Base-by-base conservation (phyloP, 2,329 filamentous ascomycete genomes). In the Fusarium pilosicola region DNA sequence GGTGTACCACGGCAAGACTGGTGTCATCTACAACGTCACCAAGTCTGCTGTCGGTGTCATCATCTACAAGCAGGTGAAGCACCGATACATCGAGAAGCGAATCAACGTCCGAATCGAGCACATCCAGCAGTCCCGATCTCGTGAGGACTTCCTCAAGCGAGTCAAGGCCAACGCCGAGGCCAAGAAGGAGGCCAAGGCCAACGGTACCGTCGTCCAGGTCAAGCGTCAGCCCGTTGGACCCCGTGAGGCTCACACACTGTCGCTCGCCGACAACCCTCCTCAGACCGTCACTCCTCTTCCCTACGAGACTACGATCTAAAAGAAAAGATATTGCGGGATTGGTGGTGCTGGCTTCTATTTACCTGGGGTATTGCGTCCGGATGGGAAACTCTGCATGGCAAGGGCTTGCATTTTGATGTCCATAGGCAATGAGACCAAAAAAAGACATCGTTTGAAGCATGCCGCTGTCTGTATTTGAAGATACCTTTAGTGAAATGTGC, bases 81-180 rank as follows among this genome's bases (percentile, higher is more conserved):
- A 98, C 93, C 94, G 96, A 84, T 99, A 98, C 92, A 90, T 99
- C 86, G 96, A 99, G 94, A 99, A 99, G 95, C 96, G 96, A 86
- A 92, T 99, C 90, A 98, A 97, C 92, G 90, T 99, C 88, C 94
- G 96, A 85, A 88, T 98, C 87, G 96, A 99, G 93, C 96, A 99
- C 92, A 91, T 99, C 87, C 88, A 88, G 83, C 93, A 94, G 84
- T 98, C 96, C 80, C 93, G 96, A 85, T 98, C 96, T 83, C 92
- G 96, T 84, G 96, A 98, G 83, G 96, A 96, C 86, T 98, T 99
- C 91, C 87, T 98, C 83, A 92, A 90, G 88, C 93, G 96, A 83
- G 96, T 99, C 86, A 98, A 98, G 94, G 88, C 91, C 84, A 98
- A 98, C 89, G 95, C 95, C 83, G 92, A 90, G 84, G 92, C 94